Conservation (phyloP, 352 stramenopile species). For the Globisporangium paddicum region DNA sequence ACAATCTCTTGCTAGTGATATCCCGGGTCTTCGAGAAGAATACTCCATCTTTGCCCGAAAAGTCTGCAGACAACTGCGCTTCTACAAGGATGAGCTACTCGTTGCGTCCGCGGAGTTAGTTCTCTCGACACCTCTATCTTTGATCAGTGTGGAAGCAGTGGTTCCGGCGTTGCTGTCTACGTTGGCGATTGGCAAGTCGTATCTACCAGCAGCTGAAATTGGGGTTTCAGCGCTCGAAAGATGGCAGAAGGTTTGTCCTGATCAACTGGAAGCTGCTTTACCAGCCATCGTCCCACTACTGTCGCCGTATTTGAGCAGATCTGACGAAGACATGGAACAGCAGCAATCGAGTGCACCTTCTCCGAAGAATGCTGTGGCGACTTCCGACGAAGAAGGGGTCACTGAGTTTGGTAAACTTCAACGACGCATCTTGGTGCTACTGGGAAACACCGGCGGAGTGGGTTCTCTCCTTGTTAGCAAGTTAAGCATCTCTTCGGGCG, state of each 20-base stretch:
- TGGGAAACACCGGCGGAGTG: conserved; percentile 50
- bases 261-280: conserved; percentile 28
- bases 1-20: background rate
- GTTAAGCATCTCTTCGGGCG: conserved; percentile 6
- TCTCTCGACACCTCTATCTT: conserved; percentile 36
- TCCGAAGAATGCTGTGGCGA: conserved; percentile 9
- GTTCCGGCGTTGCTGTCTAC: conserved; percentile 37
- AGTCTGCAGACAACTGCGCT: conserved; percentile 45
- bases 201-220: conserved; percentile 54
- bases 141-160: conserved; percentile 30
- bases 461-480: conserved; percentile 45
- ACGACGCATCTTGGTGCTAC: conserved; percentile 49
- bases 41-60: conserved; percentile 44
- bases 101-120: conserved; percentile 57
- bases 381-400: conserved; percentile 12
- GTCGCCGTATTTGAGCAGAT: conserved; percentile 47
- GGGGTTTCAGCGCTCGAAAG: conserved; percentile 48
- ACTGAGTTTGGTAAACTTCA: conserved; percentile 46
- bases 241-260: conserved; percentile 33
- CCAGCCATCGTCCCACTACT: conserved; percentile 43
- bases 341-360: background rate
- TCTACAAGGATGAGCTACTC: conserved; percentile 77
- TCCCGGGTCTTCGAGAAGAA: conserved; percentile 7
- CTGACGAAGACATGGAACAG: conserved; percentile 14
- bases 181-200: conserved; percentile 57